Evolutionary conservation across 192 early-diverging fungal species (phyloP).

Genomic region (Geranomyces variabilis): DNA sequence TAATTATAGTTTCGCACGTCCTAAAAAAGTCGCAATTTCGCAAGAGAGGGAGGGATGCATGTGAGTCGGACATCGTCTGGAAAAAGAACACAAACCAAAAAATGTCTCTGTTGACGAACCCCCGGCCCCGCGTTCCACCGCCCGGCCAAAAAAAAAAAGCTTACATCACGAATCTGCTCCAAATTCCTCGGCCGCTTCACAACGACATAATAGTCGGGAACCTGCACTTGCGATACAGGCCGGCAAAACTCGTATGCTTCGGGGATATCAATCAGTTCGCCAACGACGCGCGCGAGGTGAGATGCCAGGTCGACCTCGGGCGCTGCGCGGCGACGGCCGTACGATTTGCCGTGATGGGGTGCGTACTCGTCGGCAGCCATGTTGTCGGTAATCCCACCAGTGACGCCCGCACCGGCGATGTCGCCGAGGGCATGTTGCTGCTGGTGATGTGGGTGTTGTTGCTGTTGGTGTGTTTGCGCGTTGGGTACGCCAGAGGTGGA

Average conservation of each 20-base stretch:
- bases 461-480: background rate
- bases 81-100: constrained; percentile 19
- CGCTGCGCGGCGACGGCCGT: constrained; percentile 53
- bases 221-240: constrained; percentile 49
- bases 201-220: constrained; percentile 57
- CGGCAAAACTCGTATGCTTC: constrained; percentile 51
- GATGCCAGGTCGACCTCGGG: constrained; percentile 55
- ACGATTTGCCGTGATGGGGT: constrained; percentile 35
- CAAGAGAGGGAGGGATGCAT: too few species aligned
- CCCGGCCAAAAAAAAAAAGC: too few species aligned
- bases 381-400: background rate
- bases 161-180: constrained; percentile 58
- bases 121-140: too few species aligned
- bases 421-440: too few species aligned
- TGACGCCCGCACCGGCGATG: too few species aligned
- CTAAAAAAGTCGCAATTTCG: too few species aligned
- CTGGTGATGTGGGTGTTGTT: background rate
- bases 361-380: background rate
- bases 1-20: constrained; percentile 44
- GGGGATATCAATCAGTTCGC: constrained; percentile 48
- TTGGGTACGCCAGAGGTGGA: constrained; percentile 2
- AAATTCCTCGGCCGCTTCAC: constrained; percentile 58
- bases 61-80: background rate
- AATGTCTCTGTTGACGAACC: background rate
- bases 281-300: constrained; percentile 48